Base-by-base conservation (phyloP, 345 rosid genomes). In the Turnera subulata region DNA sequence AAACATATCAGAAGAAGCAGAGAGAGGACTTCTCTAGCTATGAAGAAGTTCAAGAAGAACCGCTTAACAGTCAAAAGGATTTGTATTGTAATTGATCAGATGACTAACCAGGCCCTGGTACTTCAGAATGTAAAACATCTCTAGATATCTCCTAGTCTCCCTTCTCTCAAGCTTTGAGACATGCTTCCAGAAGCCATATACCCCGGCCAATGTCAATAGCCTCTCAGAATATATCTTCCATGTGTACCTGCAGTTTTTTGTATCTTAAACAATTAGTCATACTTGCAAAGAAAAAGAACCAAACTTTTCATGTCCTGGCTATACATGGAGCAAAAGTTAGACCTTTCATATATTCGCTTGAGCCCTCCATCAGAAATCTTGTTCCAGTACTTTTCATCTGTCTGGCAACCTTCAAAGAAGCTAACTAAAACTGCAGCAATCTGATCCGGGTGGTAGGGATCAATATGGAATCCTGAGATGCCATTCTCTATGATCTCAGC, bases 221-320 rank as follows among this genome's bases (percentile, higher is more conserved):
- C 82, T 78, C 68, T 78, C 69, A 11, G 82, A 80, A 72, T 83
- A 83, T 51, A 70, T 80, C 76, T 83, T 72, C 82, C 88, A 78
- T 33, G 82, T 78, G 66, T 71, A 80, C 75, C 83, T 83, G 49
- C 55, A 59, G 38, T 57, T 60, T n/a, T n/a, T n/a, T n/a, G n/a
- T 35, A 22, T 38, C 13, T 33, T 0, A 19, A 39, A 37, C 11
- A 9, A 51, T 51, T 18, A 35, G 29, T 61, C 6, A 44, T 39
- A 20, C 21, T 22, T 3, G 4, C 6, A n/a, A n/a, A n/a, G n/a
- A n/a, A n/a, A n/a, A 33, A 10, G 32, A 26, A 11, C 2, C 2
- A 15, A 46, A 54, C 16, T 16, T 22, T 26, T 56, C 42, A 4
- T 5, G 20, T 5, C 22, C 23, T 1, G 32, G 5, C 12, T 46